Percentiles rank a stretch among this genome's conserved stretches.
phyloP scores from a whole-genome alignment of 768 basidiomycete genomes.

The Tylopilus subfusipes region DNA sequence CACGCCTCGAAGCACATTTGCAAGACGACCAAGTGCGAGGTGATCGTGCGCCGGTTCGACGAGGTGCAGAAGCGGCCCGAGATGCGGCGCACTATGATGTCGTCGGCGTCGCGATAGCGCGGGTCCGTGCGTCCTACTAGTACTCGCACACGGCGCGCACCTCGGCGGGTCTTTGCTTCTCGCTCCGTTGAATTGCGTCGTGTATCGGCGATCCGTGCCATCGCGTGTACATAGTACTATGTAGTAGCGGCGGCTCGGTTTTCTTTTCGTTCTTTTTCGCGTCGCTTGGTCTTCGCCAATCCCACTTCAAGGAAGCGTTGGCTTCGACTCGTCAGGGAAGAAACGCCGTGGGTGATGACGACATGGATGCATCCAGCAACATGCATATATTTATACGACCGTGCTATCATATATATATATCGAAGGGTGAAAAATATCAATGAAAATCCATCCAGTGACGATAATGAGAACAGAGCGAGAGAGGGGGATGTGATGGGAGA shows the following conservation, averaged over 20 bases:
- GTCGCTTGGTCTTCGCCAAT: neutral
- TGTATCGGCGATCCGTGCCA: too few species aligned
- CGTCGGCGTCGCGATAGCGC: constrained; percentile 36
- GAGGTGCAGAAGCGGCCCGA: constrained; percentile 73
- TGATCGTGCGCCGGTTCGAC: constrained; percentile 87
- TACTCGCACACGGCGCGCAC: neutral
- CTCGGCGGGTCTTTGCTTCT: too few species aligned
- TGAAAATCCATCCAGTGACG: constrained; percentile 7
- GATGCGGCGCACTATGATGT: constrained; percentile 50
- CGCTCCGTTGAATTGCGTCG: neutral
- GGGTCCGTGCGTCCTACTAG: too few species aligned
- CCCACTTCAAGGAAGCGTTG: neutral
- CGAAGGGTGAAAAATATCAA: neutral
- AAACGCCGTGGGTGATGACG: neutral
- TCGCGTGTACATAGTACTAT: too few species aligned
- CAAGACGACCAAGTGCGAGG: constrained; percentile 81
- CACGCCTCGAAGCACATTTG: constrained; percentile 79
- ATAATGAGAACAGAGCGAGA: neutral
- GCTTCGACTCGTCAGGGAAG: neutral
- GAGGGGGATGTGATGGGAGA: too few species aligned
- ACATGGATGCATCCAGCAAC: constrained; percentile 28
- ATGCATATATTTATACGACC: constrained; percentile 18
- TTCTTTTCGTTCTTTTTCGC: neutral
- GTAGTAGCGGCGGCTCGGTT: neutral
- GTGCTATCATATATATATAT: constrained; percentile 23